Conservation (phyloP, 805 yeast species). For the Clavispora santaluciae region DNA sequence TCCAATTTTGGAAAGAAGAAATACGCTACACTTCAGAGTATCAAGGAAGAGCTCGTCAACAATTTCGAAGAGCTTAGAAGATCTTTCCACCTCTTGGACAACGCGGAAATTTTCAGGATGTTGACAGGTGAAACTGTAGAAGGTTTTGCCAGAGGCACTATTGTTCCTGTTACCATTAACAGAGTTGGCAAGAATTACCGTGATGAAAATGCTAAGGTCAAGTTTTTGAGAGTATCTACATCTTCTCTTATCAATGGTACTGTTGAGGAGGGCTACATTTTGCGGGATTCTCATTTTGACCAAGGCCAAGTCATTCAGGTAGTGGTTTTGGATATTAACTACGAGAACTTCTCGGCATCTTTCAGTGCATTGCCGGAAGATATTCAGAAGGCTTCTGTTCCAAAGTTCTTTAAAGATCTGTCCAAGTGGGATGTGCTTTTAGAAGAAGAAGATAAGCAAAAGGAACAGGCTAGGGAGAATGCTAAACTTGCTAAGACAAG, state of each 20-base stretch:
- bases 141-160: constrained; percentile 60
- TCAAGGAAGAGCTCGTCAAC: constrained; percentile 79
- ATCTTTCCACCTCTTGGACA: constrained; percentile 59
- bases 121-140: constrained; percentile 82
- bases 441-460: constrained; percentile 59
- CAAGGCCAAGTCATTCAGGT: constrained; percentile 86
- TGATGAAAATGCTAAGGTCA: constrained; percentile 41
- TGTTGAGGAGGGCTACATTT: constrained; percentile 42
- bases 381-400: constrained; percentile 48
- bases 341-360: constrained; percentile 68
- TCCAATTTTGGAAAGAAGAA: constrained; percentile 64
- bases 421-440: constrained; percentile 77
- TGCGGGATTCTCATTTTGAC: constrained; percentile 38
- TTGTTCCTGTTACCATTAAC: constrained; percentile 70
- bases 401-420: constrained; percentile 48
- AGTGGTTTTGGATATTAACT: constrained; percentile 64
- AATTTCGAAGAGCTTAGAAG: constrained; percentile 85
- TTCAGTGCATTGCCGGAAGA: constrained; percentile 68
- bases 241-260: constrained; percentile 39
- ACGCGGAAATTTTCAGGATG: constrained; percentile 76
- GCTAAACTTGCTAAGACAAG: constrained; percentile 67
- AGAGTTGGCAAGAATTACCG: constrained; percentile 65
- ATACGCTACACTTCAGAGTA: constrained; percentile 75
- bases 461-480: constrained; percentile 56
- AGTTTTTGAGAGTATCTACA: constrained; percentile 37